Evolutionary conservation across 768 basidiomycete species (phyloP), one percentile per base, ranked within the genome.

Genomic region (Termitomyces bulborhizus): DNA sequence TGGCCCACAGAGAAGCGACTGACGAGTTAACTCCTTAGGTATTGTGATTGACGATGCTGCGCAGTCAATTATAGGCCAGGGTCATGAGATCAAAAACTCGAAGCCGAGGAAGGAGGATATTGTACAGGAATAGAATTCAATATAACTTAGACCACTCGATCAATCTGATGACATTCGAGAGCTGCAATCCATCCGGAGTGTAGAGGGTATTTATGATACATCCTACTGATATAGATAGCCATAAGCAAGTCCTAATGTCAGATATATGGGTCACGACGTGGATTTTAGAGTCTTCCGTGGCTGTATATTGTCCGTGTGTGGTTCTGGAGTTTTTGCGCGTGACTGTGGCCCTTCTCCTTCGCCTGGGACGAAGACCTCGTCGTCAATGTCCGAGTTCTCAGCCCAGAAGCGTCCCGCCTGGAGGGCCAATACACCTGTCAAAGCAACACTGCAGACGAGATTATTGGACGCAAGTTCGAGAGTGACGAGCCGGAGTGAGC

Each of bases 81-180:
- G 92, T 31, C 81, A 77, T 53, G 92, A 95, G 69, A 77, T 95
- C 57, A 87, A 87, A 70, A 83, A 87, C 62, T 78, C 80, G 24
- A 81, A 76, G 66, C 92, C 93, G n/a, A 83, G 92, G 68, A 94
- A 96, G 73, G 96, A 97, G 75, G 95, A 98, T 68, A 96, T 98
- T 62, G 85, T 97, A 40, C 85, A 90, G 67, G 89, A 90, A 65
- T 78, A 71, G 66, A 67, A 56, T 56, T 26, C 41, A 21, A 57
- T 46, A 34, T 34, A 4, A 34, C 6, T 34, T 57, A 52, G 57
- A 51, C 51, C 39, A 45, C 49, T 52, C 36, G 48, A 50, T 46
- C 49, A 57, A 41, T 49, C 37, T 49, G 44, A 49, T 51, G 21
- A n/a, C 44, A 21, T 50, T 57, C 31, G 55, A 52, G 43, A 55